A percentile compares a stretch with the other conserved stretches of the same genome.
phyloP scores from a whole-genome alignment of 257 asterid species.

The Nicotiana knightiana region DNA sequence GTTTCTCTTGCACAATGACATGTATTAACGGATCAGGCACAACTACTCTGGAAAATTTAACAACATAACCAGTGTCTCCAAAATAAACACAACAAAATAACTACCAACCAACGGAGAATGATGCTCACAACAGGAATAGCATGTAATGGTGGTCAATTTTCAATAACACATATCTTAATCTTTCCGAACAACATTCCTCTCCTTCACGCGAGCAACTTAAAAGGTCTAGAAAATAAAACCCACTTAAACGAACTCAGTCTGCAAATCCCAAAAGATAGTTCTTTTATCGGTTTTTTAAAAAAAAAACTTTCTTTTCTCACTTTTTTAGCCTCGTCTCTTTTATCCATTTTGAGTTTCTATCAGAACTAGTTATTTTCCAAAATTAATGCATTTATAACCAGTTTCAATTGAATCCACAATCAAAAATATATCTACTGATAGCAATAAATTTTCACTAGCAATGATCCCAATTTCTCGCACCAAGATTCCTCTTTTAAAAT shows the following conservation, averaged over 20 bases:
- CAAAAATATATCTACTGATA: background rate
- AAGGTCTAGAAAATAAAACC: background rate
- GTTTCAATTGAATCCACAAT: background rate
- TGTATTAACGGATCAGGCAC: background rate
- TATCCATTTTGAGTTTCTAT: background rate
- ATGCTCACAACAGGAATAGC: background rate
- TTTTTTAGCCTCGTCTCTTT: background rate
- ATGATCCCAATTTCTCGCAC: background rate
- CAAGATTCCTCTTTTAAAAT: background rate
- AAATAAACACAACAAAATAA: background rate
- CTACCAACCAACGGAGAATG: background rate
- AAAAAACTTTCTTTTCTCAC: background rate
- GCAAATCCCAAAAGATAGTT: background rate
- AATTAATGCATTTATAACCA: background rate
- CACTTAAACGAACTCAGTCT: background rate
- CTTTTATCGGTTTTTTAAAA: background rate
- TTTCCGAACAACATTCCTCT: background rate
- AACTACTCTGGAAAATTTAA: background rate
- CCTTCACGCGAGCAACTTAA: background rate
- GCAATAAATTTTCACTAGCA: background rate
- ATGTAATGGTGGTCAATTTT: background rate
- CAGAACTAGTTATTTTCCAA: background rate
- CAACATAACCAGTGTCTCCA: background rate
- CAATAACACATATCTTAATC: background rate
- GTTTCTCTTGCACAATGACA: background rate